Evolutionary conservation across 2,329 filamentous ascomycete genomes (phyloP).

Genomic region (Microascus cirrosus): DNA sequence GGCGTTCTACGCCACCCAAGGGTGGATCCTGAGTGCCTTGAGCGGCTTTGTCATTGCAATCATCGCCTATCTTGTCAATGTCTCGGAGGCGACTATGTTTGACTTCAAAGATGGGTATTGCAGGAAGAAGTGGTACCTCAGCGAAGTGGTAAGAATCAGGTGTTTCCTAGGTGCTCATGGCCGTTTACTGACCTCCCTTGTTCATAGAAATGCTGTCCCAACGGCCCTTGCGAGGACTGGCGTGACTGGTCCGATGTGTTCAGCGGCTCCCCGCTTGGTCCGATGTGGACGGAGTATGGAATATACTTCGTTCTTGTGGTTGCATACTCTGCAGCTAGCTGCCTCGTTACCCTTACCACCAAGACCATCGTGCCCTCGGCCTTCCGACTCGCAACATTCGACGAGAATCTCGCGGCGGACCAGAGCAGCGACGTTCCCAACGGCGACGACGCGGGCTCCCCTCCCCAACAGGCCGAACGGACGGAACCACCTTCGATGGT

Average conservation of each 20-base stretch:
- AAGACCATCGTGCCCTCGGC: constrained; percentile 89
- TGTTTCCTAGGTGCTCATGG: background rate
- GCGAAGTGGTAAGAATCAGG: constrained; percentile 46
- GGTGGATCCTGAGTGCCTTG: constrained; percentile 86
- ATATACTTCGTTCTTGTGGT: constrained; percentile 67
- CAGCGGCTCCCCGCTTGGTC: constrained; percentile 29
- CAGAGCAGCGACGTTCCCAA: constrained; percentile 11
- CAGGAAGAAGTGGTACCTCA: constrained; percentile 55
- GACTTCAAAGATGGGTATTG: constrained; percentile 91
- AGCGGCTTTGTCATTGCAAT: constrained; percentile 79
- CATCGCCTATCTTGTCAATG: constrained; percentile 80
- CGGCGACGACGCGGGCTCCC: constrained; percentile 26
- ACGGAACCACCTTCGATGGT: constrained; percentile 57
- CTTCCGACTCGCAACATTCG: constrained; percentile 75
- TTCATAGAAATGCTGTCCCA: constrained; percentile 40
- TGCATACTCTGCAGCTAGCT: constrained; percentile 58
- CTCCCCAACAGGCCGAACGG: constrained; percentile 24
- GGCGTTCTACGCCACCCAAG: constrained; percentile 78
- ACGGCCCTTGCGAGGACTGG: constrained; percentile 45
- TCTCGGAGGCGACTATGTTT: constrained; percentile 76
- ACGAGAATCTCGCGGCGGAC: constrained; percentile 80
- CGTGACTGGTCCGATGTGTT: constrained; percentile 42
- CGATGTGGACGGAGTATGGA: constrained; percentile 61
- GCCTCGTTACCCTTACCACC: constrained; percentile 74
- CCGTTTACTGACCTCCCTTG: background rate